These are phyloP conservation scores for Pseudognaphalium luteoalbum DNA, from an alignment of 129 eudicot genomes.

Conservation along the genomic window DNA sequence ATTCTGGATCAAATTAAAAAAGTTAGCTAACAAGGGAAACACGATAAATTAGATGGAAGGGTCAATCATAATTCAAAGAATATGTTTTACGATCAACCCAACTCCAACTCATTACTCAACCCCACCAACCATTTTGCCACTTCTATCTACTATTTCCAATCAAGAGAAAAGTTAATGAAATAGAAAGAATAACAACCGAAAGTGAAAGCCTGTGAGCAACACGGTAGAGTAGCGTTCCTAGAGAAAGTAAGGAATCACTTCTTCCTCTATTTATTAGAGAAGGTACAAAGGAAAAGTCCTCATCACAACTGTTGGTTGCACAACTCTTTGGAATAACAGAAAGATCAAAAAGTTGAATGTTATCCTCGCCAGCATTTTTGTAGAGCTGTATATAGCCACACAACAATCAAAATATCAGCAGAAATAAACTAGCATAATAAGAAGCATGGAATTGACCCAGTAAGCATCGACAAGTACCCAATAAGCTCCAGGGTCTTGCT, in stretches of 20 bases:
- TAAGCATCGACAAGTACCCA: constrained; percentile 54
- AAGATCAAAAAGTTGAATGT: constrained; percentile 91
- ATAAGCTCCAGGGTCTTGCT: constrained; percentile 99
- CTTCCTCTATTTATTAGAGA: constrained; percentile 75
- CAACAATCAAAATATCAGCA: constrained; percentile 17
- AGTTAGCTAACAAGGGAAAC: neutral
- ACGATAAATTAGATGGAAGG: neutral
- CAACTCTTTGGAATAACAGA: constrained; percentile 73
- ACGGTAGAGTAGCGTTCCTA: constrained; percentile 88
- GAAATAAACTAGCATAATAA: constrained; percentile 12
- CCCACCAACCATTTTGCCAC: neutral
- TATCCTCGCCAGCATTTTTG: constrained; percentile 97
- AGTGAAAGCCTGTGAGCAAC: constrained; percentile 97
- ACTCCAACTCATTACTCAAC: neutral
- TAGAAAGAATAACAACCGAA: constrained; percentile 52
- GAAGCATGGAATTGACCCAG: neutral
- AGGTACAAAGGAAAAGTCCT: constrained; percentile 61
- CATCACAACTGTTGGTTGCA: constrained; percentile 51
- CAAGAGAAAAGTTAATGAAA: neutral
- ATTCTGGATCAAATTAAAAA: neutral
- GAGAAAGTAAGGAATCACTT: constrained; percentile 73
- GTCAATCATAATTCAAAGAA: neutral
- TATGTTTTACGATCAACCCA: neutral
- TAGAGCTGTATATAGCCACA: constrained; percentile 55
- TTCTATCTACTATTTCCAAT: neutral